Evolutionary conservation across 306 rosid species (phyloP).

Genomic region (Prunus mira): DNA sequence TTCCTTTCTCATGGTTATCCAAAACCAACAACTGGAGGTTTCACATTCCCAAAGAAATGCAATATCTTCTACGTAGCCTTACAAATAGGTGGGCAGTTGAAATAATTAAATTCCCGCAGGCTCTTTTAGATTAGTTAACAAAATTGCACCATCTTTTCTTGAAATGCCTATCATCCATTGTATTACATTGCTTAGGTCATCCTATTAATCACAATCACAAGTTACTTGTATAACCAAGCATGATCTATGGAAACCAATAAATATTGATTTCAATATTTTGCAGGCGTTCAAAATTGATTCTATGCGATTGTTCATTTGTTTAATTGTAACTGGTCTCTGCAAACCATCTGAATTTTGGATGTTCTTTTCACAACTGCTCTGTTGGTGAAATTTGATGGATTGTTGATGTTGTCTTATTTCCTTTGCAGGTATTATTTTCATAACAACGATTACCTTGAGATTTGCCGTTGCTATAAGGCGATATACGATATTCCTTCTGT

Average conservation of each 20-base stretch:
- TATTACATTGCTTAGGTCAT: background rate
- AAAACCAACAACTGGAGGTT: background rate
- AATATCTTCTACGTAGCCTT: background rate
- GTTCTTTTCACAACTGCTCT: background rate
- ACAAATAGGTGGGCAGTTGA: background rate
- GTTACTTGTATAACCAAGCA: background rate
- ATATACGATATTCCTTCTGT: slow-evolving; percentile 83
- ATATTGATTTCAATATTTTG: background rate
- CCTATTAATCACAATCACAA: background rate
- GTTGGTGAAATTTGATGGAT: background rate
- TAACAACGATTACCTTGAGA: slow-evolving; percentile 81
- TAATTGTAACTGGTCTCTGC: background rate
- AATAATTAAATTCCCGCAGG: background rate
- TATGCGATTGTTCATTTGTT: background rate
- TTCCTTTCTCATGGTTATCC: background rate
- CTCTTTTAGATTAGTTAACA: background rate
- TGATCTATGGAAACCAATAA: background rate
- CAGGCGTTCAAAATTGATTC: background rate
- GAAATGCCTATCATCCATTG: background rate
- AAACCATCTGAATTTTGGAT: background rate
- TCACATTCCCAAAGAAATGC: background rate
- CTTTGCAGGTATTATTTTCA: slow-evolving; percentile 66
- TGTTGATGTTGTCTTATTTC: slow-evolving; percentile 7
- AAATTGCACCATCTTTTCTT: background rate
- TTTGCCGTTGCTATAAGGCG: slow-evolving; percentile 83